These are phyloP conservation scores for Xerocomellus dryophilus DNA, from an alignment of 768 basidiomycete species.

Conservation along the genomic window DNA sequence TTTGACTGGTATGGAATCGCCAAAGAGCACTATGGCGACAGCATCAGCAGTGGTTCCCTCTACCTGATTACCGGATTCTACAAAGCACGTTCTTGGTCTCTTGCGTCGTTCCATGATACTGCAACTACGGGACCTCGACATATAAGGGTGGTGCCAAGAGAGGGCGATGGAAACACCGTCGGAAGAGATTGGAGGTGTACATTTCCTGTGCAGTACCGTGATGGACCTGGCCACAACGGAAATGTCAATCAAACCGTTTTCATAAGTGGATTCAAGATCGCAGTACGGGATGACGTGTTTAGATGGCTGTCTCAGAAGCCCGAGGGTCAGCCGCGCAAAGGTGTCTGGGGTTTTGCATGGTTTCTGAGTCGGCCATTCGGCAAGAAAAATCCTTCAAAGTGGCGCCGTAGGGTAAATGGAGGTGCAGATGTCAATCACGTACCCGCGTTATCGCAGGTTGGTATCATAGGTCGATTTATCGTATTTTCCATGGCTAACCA, in stretches of 20 bases:
- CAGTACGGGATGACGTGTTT: neutral
- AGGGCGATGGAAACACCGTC: neutral
- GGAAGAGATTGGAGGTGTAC: neutral
- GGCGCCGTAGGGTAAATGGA: neutral
- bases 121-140: too few relatives aligned
- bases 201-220: neutral
- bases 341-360: neutral
- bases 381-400: neutral
- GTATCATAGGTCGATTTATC: neutral
- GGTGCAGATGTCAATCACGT: neutral
- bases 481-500: neutral
- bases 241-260: conserved; percentile 17
- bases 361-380: neutral
- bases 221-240: neutral
- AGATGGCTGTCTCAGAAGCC: neutral
- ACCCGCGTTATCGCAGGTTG: conserved; percentile 3
- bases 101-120: too few relatives aligned
- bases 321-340: neutral
- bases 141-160: too few relatives aligned
- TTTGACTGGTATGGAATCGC: too few relatives aligned
- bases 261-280: conserved; percentile 20
- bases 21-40: too few relatives aligned
- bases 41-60: too few relatives aligned
- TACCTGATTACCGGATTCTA: too few relatives aligned
- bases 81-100: too few relatives aligned